Percentiles rank a stretch among this genome's conserved stretches.
These are phyloP conservation scores for Pleurotus ostreatus DNA, from an alignment of 768 basidiomycete species.

Conservation along the genomic window DNA sequence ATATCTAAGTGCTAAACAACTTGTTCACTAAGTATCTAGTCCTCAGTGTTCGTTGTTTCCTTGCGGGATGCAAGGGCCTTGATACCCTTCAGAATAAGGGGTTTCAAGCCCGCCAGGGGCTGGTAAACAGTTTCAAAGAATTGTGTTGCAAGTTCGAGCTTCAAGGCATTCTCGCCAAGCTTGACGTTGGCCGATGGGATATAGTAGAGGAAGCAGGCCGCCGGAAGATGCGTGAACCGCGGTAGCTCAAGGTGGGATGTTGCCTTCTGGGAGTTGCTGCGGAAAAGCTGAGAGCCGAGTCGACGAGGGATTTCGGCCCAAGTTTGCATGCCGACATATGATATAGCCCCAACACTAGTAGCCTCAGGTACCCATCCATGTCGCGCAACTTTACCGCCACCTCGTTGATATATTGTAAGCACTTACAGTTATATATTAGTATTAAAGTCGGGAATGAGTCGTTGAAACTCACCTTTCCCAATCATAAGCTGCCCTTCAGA, in stretches of 20 bases:
- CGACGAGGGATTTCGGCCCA: slow-evolving; percentile 12
- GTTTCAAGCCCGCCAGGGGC: neutral
- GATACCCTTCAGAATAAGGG: neutral
- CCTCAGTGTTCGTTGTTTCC: neutral
- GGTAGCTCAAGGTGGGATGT: neutral
- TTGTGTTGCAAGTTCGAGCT: neutral
- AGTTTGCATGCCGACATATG: slow-evolving; percentile 17
- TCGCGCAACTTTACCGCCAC: slow-evolving; percentile 16
- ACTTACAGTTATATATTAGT: neutral
- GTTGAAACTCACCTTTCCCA: slow-evolving; percentile 6
- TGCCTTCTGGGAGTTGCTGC: neutral
- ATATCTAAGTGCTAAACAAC: too few species aligned
- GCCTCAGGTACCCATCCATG: slow-evolving; percentile 13
- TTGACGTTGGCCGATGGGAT: neutral
- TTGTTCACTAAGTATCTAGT: too few species aligned
- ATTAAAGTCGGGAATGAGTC: neutral
- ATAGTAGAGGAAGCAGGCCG: neutral
- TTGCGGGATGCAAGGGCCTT: neutral
- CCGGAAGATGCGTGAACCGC: neutral
- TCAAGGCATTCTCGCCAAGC: neutral
- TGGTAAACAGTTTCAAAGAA: neutral
- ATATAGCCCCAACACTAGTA: slow-evolving; percentile 13
- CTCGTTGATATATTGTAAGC: slow-evolving; percentile 10
- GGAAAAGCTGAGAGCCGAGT: neutral
- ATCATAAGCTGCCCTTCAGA: slow-evolving; percentile 5